Evolutionary conservation across 1,284 basidiomycete species (phyloP), one percentile per base, ranked within the genome.

Genomic region (Leccinum colubrinum): DNA sequence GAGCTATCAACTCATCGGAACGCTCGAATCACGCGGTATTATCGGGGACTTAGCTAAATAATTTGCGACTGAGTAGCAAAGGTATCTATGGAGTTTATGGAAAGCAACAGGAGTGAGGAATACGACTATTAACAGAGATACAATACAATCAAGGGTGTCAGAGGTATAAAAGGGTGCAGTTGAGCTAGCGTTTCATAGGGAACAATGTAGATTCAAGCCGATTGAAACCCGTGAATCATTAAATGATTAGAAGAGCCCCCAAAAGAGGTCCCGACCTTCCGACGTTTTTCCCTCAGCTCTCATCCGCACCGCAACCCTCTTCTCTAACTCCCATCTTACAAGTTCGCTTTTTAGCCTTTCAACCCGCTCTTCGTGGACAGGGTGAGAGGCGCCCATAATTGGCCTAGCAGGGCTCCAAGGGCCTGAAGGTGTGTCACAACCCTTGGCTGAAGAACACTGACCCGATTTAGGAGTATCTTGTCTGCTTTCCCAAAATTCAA

Each of bases 401-500:
- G 39, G 67, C 33, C 66, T 59, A 43, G 67, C 64, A 6, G 66
- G 64, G 15, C 64, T 59, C 69, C 73, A 65, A 9, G 39, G 46
- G 6, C 59, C 15, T 7, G 59, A 30, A 17, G 63, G 39, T 8
- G 55, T 37, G 14, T 67, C 62, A 11, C 67, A 55, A 20, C 37
- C 22, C 12, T 58, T 58, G 39, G 64, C 66, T 0, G 79, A 76
- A 27, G 79, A 72, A 69, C 82, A 83, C 54, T 80, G 77, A 5
- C 75, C 74, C 17, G 68, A 71, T 43, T 69, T 66, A 3, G 73
- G 68, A 0, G 66, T 61, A 20, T 77, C 74, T 15, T 74, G 68
- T 30, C 81, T 77, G 46, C 78, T 75, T 72, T 91, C 86, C 91
- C 91, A 93, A 74, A 93, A 94, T 33, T 76, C 78, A 51, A 92